Evolutionary conservation across 2,329 filamentous ascomycete species (phyloP), one percentile per base, ranked within the genome.

Genomic region (Pseudocercospora fijiensis): DNA sequence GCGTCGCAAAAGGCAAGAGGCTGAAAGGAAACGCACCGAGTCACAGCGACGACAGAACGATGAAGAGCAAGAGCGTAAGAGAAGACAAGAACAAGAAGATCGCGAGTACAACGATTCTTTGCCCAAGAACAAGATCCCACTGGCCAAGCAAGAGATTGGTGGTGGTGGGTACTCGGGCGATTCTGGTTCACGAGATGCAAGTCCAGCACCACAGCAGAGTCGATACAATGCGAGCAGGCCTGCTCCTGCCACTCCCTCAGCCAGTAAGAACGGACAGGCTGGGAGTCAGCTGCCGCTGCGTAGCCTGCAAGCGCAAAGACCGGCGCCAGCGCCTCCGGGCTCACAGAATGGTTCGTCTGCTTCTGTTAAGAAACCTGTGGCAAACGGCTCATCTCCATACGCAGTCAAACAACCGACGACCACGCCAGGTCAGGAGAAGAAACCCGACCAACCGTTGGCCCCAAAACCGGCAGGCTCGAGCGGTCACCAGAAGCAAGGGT

Each of bases 111-210:
- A 98, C 76, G 90, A 91, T 37, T 92, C 91, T 24, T 80, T 97
- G 64, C 94, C 92, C 30, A 90, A 96, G 81, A 88, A 85, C 67
- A 91, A 91, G 75, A 80, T 88, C 10, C 91, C 91, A 2, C 74
- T 95, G 69, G 92, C 93, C 30, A 91, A 98, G 76, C 93, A 97
- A 78, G 95, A 98, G 77, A 80, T 98, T 70, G 91, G 91, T 62
- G 88, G 88, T 62, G 88, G 88, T 30, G 90, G 86, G 66, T 83
- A 86, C 43, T 82, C 83, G 65, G 79, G 82, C 51, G 51, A 66
- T 20, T 67, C 75, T 37, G 26, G 60, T 43, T 41, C 53, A 7
- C 72, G 78, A 64, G 81, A 81, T 65, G 67, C 76, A n/a, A 80
- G 78, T 60, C 78, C 78, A 22, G 77, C 81, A 20, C 75, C 80